A percentile compares a stretch with the other conserved stretches of the same genome.
These are phyloP conservation scores for Avena atlantica DNA, from an alignment of 176 grass and related monocot species.

Conservation along the genomic window DNA sequence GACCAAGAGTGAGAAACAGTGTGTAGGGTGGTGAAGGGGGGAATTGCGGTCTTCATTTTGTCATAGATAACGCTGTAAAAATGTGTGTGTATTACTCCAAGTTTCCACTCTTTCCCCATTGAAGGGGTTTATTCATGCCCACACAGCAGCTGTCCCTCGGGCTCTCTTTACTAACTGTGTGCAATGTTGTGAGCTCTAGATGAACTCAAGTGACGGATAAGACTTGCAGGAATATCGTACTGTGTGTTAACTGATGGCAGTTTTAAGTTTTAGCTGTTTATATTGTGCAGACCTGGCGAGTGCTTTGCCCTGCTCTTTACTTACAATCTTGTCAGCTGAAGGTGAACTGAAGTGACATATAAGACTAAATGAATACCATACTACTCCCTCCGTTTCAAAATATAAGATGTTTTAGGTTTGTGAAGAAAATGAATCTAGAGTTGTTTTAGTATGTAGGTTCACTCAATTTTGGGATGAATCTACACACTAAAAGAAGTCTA, in stretches of 20 bases:
- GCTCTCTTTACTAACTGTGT: constrained; percentile 47
- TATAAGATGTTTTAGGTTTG: too few species aligned
- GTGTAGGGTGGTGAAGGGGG: constrained; percentile 28
- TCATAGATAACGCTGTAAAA: constrained; percentile 71
- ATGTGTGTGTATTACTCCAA: constrained; percentile 54
- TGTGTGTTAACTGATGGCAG: not conserved
- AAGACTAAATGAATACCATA: too few species aligned
- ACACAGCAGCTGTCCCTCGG: not conserved
- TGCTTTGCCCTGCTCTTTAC: too few species aligned
- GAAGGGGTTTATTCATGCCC: constrained; percentile 49
- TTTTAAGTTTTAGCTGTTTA: too few species aligned
- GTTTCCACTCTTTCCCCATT: constrained; percentile 43
- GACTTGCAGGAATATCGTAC: constrained; percentile 11
- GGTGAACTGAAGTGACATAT: too few species aligned
- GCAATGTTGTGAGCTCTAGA: constrained; percentile 36
- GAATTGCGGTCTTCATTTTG: constrained; percentile 32
- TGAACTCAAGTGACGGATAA: constrained; percentile 38
- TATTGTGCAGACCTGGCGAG: too few species aligned
- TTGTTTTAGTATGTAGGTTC: too few species aligned
- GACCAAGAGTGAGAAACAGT: constrained; percentile 34
- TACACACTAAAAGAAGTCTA: too few species aligned
- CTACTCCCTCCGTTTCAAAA: too few species aligned
- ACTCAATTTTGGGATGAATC: too few species aligned
- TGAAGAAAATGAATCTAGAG: too few species aligned
- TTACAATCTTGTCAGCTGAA: too few species aligned